Conservation (phyloP, 1,284 basidiomycete genomes). For the Ustilago curta region DNA sequence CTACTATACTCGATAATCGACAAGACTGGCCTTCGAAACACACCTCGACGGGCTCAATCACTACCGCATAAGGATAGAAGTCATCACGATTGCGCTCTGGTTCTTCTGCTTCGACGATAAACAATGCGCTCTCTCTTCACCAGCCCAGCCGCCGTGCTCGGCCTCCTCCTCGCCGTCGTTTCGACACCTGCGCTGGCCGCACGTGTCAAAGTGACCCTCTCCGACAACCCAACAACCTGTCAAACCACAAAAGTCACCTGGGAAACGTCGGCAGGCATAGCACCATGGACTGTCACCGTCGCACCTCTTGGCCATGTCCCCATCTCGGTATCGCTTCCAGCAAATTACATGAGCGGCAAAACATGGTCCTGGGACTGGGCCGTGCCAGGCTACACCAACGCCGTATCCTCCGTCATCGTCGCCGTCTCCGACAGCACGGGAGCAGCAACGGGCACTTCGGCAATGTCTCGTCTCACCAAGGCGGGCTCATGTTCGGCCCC, state of each 20-base stretch:
- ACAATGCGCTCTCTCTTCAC: constrained; percentile 1
- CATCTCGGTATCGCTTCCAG: constrained; percentile 29
- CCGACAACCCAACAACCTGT: constrained; percentile 39
- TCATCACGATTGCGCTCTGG: not conserved
- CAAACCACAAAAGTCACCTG: constrained; percentile 32
- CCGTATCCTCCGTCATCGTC: constrained; percentile 34
- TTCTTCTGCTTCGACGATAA: not conserved
- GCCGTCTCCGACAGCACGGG: constrained; percentile 48
- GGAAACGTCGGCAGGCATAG: constrained; percentile 42
- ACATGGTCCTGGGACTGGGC: constrained; percentile 40
- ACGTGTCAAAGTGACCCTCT: constrained; percentile 37
- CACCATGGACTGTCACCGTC: constrained; percentile 49
- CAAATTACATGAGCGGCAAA: constrained; percentile 31
- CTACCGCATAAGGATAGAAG: not conserved
- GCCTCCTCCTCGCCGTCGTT: constrained; percentile 16
- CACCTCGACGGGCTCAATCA: not conserved
- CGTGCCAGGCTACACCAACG: constrained; percentile 31
- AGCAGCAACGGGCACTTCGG: constrained; percentile 26
- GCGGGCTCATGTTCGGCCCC: constrained; percentile 35
- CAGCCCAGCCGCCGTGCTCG: not conserved
- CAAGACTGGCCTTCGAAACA: not conserved
- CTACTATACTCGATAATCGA: not conserved
- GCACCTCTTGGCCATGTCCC: constrained; percentile 48
- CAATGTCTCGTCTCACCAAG: constrained; percentile 16
- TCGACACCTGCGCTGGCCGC: constrained; percentile 36